Percentiles rank a stretch among this genome's conserved stretches.
Conservation (phyloP, 805 yeast species). For the Starmera caribaea region DNA sequence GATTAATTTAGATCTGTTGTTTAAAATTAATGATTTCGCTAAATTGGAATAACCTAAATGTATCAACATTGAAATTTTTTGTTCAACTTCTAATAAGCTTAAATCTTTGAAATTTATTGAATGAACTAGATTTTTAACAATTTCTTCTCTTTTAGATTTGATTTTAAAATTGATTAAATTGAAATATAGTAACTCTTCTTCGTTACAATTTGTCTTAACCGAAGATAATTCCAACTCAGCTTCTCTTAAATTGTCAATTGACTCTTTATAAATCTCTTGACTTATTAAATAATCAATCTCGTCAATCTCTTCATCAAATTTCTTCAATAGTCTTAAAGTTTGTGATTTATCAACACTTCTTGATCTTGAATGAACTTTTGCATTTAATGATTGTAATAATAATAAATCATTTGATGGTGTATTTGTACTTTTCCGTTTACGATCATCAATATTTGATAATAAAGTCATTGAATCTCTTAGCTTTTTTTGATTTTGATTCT, state of each 20-base stretch:
- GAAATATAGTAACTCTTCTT: slow-evolving; percentile 21
- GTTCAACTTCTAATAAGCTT: slow-evolving; percentile 18
- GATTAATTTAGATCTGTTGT: slow-evolving; percentile 36
- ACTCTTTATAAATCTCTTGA: slow-evolving; percentile 41
- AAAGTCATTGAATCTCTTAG: slow-evolving; percentile 35
- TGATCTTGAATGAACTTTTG: slow-evolving; percentile 52
- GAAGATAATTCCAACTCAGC: slow-evolving; percentile 22
- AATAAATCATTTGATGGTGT: slow-evolving; percentile 19
- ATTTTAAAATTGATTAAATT: slow-evolving; percentile 25
- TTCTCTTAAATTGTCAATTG: slow-evolving; percentile 24
- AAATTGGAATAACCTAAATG: slow-evolving; percentile 34
- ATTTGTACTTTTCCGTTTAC: slow-evolving; percentile 22
- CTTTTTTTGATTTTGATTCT: slow-evolving; percentile 32
- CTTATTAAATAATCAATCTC: slow-evolving; percentile 62
- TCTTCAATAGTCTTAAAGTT: slow-evolving; percentile 36
- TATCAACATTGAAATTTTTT: slow-evolving; percentile 22
- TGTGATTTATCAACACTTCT: slow-evolving; percentile 38
- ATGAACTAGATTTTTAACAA: slow-evolving; percentile 25
- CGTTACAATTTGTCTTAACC: slow-evolving; percentile 9
- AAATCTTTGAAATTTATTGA: slow-evolving; percentile 21
- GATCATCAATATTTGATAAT: slow-evolving; percentile 22
- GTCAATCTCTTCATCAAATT: slow-evolving; percentile 52
- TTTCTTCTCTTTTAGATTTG: slow-evolving; percentile 20
- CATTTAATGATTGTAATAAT: slow-evolving; percentile 46
- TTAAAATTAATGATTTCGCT: slow-evolving; percentile 40